Percentiles rank a stretch among this genome's conserved stretches.
These are phyloP conservation scores for Effrenium voratum DNA, from an alignment of 73 alveolate species.

Conservation along the genomic window DNA sequence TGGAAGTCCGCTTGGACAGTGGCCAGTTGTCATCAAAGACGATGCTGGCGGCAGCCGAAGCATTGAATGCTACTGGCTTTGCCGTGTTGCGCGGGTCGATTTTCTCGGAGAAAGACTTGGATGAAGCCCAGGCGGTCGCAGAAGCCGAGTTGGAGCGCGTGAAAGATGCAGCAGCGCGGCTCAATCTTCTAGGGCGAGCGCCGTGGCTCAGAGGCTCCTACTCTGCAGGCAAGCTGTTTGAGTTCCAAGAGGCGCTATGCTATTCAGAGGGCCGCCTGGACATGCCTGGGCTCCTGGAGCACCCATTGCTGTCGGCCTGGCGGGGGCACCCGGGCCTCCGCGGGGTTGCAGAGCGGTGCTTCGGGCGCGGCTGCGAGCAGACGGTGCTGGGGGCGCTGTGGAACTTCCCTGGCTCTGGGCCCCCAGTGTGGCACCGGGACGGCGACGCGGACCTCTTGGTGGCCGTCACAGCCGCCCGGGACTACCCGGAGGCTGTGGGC, in stretches of 20 bases:
- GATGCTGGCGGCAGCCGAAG: slow-evolving; percentile 3
- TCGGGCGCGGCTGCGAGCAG: neutral
- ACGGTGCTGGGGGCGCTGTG: slow-evolving; percentile 72
- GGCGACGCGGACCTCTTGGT: slow-evolving; percentile 31
- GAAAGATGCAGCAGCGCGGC: slow-evolving; percentile 17
- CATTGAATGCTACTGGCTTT: slow-evolving; percentile 42
- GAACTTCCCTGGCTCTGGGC: slow-evolving; percentile 92
- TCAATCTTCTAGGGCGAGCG: slow-evolving; percentile 3
- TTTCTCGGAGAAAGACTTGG: slow-evolving; percentile 31
- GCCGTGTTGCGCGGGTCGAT: slow-evolving; percentile 60
- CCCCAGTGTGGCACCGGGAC: slow-evolving; percentile 83
- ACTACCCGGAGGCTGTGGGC: slow-evolving; percentile 55
- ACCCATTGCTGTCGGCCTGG: neutral
- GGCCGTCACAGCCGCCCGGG: slow-evolving; percentile 46
- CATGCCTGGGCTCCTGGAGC: slow-evolving; percentile 43
- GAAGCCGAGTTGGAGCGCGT: neutral
- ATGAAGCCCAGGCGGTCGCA: neutral
- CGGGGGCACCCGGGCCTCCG: slow-evolving; percentile 32
- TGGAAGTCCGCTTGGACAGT: too few relatives aligned
- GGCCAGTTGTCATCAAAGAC: neutral
- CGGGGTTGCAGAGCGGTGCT: slow-evolving; percentile 19
- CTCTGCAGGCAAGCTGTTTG: slow-evolving; percentile 28
- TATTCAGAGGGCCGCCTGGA: slow-evolving; percentile 86
- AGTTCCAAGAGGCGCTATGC: slow-evolving; percentile 57
- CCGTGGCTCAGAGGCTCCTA: slow-evolving; percentile 64